These are phyloP conservation scores for Lactifluus subvellereus DNA, from an alignment of 768 basidiomycete genomes.

Conservation along the genomic window DNA sequence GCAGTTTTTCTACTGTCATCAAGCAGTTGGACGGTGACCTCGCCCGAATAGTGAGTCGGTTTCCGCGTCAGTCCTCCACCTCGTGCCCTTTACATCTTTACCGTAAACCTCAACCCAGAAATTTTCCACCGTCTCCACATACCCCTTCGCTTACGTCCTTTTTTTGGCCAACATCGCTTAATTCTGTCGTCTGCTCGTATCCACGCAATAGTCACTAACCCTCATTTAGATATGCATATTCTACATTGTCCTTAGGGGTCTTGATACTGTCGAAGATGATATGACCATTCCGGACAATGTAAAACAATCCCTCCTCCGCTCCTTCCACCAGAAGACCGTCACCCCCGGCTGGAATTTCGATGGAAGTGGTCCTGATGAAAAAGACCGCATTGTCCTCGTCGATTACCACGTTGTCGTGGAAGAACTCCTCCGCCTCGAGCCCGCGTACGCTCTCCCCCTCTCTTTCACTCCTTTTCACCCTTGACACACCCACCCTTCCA, in stretches of 20 bases:
- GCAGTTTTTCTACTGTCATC: constrained; percentile 89
- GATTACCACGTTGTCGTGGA: constrained; percentile 78
- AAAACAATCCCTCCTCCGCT: constrained; percentile 81
- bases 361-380: constrained; percentile 79
- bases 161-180: too few relatives aligned
- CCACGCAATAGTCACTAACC: too few relatives aligned
- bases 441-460: constrained; percentile 42
- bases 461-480: constrained; percentile 3
- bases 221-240: constrained; percentile 77
- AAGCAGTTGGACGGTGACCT: constrained; percentile 95
- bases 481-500: constrained; percentile 25
- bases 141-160: not conserved
- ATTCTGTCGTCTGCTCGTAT: too few relatives aligned
- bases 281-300: constrained; percentile 86
- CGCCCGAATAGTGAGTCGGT: constrained; percentile 72
- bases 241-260: constrained; percentile 86
- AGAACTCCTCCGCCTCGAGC: constrained; percentile 66
- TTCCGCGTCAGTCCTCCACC: not conserved
- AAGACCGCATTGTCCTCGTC: constrained; percentile 77
- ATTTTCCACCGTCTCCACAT: not conserved
- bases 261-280: constrained; percentile 99
- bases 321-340: constrained; percentile 74
- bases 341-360: constrained; percentile 84
- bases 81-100: too few relatives aligned
- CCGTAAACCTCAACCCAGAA: too few relatives aligned